Conservation (phyloP, 2,329 filamentous ascomycete genomes). For the Mycosphaerella sp. region DNA sequence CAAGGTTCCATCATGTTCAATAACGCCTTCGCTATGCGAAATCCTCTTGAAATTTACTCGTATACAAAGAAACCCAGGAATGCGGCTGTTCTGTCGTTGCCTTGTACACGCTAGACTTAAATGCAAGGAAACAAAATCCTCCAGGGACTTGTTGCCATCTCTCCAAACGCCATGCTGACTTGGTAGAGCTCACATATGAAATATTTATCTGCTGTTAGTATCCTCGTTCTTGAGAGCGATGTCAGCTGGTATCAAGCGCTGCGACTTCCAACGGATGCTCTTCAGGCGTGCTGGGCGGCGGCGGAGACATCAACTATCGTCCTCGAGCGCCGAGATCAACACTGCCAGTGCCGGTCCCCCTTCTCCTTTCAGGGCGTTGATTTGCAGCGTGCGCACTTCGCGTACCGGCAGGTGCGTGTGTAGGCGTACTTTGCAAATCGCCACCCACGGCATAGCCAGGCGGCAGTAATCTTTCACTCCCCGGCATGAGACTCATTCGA, state of each 20-base stretch:
- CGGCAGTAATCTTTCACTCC: slow-evolving; percentile 7
- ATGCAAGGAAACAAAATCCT: neutral
- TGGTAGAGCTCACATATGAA: neutral
- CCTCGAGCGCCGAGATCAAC: slow-evolving; percentile 7
- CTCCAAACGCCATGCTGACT: neutral
- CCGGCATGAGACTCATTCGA: slow-evolving; percentile 17
- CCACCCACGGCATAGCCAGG: slow-evolving; percentile 3
- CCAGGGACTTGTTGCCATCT: neutral
- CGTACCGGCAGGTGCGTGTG: slow-evolving; percentile 18
- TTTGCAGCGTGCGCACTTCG: slow-evolving; percentile 11
- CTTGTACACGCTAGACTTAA: neutral
- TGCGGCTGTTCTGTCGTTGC: neutral
- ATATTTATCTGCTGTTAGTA: neutral
- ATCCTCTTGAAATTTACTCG: neutral
- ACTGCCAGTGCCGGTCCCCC: slow-evolving; percentile 7
- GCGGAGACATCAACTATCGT: slow-evolving; percentile 8
- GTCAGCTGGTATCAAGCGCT: neutral
- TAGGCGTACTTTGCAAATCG: slow-evolving; percentile 17
- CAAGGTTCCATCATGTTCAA: neutral
- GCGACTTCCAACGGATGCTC: neutral
- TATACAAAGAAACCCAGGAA: neutral
- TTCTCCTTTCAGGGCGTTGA: slow-evolving; percentile 9
- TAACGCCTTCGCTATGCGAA: neutral
- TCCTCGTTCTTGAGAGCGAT: neutral
- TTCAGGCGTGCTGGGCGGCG: slow-evolving; percentile 6